A percentile compares a stretch with the other conserved stretches of the same genome.
Evolutionary conservation across 257 asterid genomes (phyloP).

Genomic region (Solanum ossicruentum): DNA sequence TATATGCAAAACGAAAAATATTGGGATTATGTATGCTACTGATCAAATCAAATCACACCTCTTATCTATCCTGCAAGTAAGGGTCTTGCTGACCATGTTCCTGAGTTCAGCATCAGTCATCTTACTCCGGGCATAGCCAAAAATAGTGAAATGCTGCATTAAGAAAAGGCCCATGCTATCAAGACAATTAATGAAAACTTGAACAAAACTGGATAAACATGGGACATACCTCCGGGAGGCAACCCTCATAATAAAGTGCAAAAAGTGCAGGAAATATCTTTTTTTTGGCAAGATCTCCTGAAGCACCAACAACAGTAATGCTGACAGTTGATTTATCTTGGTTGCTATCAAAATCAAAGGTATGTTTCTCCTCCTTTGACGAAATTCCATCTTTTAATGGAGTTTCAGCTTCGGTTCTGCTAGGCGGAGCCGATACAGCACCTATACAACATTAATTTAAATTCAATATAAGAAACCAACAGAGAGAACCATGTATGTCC

Average conservation of each 20-base stretch:
- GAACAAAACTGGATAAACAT: background rate
- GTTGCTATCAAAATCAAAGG: slow-evolving; percentile 4
- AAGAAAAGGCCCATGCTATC: background rate
- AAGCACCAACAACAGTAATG: slow-evolving; percentile 92
- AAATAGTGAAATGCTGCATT: slow-evolving; percentile 78
- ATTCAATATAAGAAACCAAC: slow-evolving; percentile 4
- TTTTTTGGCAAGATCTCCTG: slow-evolving; percentile 98
- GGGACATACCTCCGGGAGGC: slow-evolving; percentile 77
- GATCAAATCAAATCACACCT: slow-evolving; percentile 27
- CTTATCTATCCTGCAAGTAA: slow-evolving; percentile 91
- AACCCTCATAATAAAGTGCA: slow-evolving; percentile 89
- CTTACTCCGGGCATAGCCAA: slow-evolving; percentile 96
- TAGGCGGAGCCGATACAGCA: slow-evolving; percentile 17
- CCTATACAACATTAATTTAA: slow-evolving; percentile 13
- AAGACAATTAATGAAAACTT: background rate
- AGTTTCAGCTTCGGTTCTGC: slow-evolving; percentile 19
- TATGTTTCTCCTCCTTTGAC: slow-evolving; percentile 15
- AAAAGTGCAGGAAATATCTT: slow-evolving; percentile 97
- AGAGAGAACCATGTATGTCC: background rate
- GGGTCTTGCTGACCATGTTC: slow-evolving; percentile 84
- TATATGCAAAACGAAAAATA: background rate
- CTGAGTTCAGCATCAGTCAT: slow-evolving; percentile 89
- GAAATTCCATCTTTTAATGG: slow-evolving; percentile 29
- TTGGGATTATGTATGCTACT: background rate
- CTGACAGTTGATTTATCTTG: slow-evolving; percentile 51